Base-by-base conservation (phyloP, 2,329 filamentous ascomycete species). In the Chrysoporthe austroafricana region DNA sequence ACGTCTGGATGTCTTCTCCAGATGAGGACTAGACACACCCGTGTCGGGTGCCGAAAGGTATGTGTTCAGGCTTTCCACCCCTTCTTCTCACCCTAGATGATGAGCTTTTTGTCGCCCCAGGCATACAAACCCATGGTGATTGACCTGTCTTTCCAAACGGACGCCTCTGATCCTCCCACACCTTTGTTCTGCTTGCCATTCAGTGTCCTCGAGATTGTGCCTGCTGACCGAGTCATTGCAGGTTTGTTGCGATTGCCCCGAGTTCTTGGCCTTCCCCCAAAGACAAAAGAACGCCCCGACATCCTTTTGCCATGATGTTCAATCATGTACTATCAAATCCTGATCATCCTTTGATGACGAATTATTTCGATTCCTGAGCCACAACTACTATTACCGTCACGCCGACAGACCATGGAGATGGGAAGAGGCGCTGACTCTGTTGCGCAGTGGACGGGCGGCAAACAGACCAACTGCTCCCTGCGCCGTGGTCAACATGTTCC, bases 91-190 rank as follows among this genome's bases (percentile, higher is more conserved):
- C 73, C 46, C 60, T 26, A 63, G 68, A 83, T 86, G 84, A 87
- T 86, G 84, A 86, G 79, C 77, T 79, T 76, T 84, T 70, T 78
- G 85, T 86, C 85, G 85, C 85, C 85, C 85, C 85, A 85, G 84
- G 83, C 85, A 83, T 84, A 86, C 80, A 69, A 73, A 77, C 75
- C 74, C 70, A 81, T 87, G 84, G 83, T 86, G 85, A 86, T 82
- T 77, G 82, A 86, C 84, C 80, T 76, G 80, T 82, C 81, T 79
- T 79, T 80, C 81, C 81, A 83, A 83, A 82, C 77, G 79, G 77
- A 83, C 81, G 80, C 76, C 64, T 76, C 80, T 83, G 81, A 83
- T 74, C 57, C 63, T 69, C 71, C 65, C 69, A 63, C 42, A n/a
- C 39, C 61, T 48, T 26, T 16, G 36, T 26, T 43, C 34, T 46